phyloP scores from a whole-genome alignment of 768 basidiomycete species.

The Termitomyces bulborhizus region DNA sequence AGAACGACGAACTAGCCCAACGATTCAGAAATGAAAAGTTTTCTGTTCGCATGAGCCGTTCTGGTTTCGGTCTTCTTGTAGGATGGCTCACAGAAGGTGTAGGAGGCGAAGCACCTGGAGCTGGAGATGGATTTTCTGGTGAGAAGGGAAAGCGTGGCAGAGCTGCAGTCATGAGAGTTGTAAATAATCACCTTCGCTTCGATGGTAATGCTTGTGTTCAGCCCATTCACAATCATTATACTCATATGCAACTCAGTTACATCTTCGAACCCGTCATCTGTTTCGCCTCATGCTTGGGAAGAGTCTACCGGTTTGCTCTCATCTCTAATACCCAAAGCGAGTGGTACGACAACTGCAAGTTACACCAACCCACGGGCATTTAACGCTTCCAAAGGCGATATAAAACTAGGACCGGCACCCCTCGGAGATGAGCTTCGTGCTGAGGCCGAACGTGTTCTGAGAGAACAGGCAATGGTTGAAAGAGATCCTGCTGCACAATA shows the following conservation, averaged over 20 bases:
- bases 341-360: conserved; percentile 36
- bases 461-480: conserved; percentile 77
- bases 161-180: conserved; percentile 86
- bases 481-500: conserved; percentile 62
- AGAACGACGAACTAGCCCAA: conserved; percentile 75
- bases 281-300: conserved; percentile 69
- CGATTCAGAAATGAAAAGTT: conserved; percentile 90
- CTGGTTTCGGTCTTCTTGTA: conserved; percentile 85
- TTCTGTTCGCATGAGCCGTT: conserved; percentile 81
- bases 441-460: conserved; percentile 74
- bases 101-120: conserved; percentile 79
- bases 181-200: conserved; percentile 89
- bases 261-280: conserved; percentile 56
- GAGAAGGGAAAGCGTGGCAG: conserved; percentile 81
- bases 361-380: conserved; percentile 64
- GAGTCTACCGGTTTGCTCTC: conserved; percentile 82
- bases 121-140: conserved; percentile 73
- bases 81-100: conserved; percentile 96
- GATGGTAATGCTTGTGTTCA: conserved; percentile 52
- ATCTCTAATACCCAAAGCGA: conserved; percentile 62
- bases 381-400: conserved; percentile 66
- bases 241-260: conserved; percentile 47
- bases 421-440: conserved; percentile 72
- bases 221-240: conserved; percentile 3
- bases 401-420: conserved; percentile 84